Percentiles rank a stretch among this genome's conserved stretches.
phyloP scores from a whole-genome alignment of 139 green algal genomes.

The Astrephomene gubernaculifera region DNA sequence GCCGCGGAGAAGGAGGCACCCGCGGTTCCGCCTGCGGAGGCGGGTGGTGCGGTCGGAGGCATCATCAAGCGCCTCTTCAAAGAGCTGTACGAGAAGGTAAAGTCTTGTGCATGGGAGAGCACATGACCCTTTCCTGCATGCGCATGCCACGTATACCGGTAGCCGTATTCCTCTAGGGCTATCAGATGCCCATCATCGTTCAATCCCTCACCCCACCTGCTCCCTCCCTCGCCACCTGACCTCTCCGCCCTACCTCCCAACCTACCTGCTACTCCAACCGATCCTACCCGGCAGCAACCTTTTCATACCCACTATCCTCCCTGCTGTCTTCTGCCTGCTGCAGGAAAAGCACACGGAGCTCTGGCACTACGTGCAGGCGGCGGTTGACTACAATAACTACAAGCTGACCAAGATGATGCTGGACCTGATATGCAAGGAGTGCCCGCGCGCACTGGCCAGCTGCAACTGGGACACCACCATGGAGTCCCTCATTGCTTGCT shows the following conservation, averaged over 20 bases:
- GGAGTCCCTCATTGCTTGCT: conserved; percentile 35
- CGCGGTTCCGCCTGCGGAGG: neutral
- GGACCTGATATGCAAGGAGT: conserved; percentile 13
- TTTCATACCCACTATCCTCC: neutral
- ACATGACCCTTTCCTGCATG: neutral
- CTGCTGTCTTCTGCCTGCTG: neutral
- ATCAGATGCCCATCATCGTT: neutral
- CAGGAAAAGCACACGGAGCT: conserved; percentile 39
- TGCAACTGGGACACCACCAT: conserved; percentile 34
- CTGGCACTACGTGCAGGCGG: conserved; percentile 19
- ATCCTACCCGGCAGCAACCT: too few relatives aligned
- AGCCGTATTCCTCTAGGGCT: neutral
- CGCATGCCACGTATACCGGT: too few relatives aligned
- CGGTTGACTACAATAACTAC: conserved; percentile 34
- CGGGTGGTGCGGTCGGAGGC: conserved; percentile 28
- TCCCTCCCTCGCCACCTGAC: neutral
- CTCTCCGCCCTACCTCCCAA: neutral
- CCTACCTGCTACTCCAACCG: too few relatives aligned
- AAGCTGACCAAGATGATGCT: conserved; percentile 39
- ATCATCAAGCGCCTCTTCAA: conserved; percentile 46
- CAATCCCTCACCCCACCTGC: neutral
- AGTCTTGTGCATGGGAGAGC: neutral
- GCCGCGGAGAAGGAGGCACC: neutral
- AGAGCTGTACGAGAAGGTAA: conserved; percentile 35
- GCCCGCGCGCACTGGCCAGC: neutral